These are phyloP conservation scores for Brassica napus DNA, from an alignment of 345 rosid species.

Conservation along the genomic window DNA sequence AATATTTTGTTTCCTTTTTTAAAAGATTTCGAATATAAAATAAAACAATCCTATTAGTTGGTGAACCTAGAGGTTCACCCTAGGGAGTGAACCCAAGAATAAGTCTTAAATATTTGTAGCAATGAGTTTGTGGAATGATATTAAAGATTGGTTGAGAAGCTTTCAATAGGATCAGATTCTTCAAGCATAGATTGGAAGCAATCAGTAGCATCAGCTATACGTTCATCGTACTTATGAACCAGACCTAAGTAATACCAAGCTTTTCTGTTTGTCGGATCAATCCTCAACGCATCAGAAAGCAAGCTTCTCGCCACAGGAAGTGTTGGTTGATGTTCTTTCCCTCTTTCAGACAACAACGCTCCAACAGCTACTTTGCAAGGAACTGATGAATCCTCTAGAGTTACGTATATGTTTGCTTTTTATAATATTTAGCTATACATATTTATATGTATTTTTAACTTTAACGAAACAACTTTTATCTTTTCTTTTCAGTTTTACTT, in stretches of 20 bases:
- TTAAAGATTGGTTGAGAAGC: slow-evolving; percentile 69
- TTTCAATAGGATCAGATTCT: slow-evolving; percentile 87
- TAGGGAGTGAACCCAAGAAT: no score
- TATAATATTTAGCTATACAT: no score
- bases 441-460: background rate
- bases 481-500: background rate
- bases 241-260: slow-evolving; percentile 91
- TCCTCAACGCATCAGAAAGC: slow-evolving; percentile 83
- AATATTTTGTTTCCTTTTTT: no score
- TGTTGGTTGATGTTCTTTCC: slow-evolving; percentile 45
- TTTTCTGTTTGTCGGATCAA: slow-evolving; percentile 78
- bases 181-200: slow-evolving; percentile 94
- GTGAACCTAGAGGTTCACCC: no score
- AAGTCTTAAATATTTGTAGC: background rate
- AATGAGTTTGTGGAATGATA: background rate
- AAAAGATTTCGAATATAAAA: no score
- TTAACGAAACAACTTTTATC: background rate
- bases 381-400: slow-evolving; percentile 35
- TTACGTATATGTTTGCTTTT: no score
- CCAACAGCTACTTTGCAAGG: slow-evolving; percentile 71
- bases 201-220: slow-evolving; percentile 82
- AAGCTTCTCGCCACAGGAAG: slow-evolving; percentile 84
- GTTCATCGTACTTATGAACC: slow-evolving; percentile 77
- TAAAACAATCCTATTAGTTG: no score
- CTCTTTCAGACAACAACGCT: slow-evolving; percentile 56